Percentiles rank a stretch among this genome's conserved stretches.
phyloP scores from a whole-genome alignment of 257 asterid species.

The Primulina huaijiensis region DNA sequence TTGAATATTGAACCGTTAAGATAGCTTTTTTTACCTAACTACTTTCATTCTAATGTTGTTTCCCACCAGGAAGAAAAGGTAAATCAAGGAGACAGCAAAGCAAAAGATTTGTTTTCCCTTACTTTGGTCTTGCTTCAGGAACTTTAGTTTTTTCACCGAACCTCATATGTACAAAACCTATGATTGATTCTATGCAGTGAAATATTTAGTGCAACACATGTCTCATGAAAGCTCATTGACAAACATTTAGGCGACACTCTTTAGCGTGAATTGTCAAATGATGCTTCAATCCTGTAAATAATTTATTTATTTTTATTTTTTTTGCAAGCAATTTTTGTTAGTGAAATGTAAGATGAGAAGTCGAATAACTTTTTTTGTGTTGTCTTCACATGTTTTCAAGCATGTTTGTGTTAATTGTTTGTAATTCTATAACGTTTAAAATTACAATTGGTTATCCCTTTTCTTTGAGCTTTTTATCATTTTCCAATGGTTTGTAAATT shows the following conservation, averaged over 20 bases:
- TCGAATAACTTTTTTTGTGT: neutral
- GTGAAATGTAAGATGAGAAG: neutral
- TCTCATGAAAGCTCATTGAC: neutral
- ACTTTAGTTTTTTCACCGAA: neutral
- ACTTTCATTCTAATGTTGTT: neutral
- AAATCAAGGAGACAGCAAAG: neutral
- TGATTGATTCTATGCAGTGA: neutral
- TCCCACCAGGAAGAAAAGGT: constrained; percentile 6
- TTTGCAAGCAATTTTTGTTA: neutral
- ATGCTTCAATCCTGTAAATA: constrained; percentile 8
- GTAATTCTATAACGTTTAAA: constrained; percentile 12
- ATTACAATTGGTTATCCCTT: constrained; percentile 1
- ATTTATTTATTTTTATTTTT: neutral
- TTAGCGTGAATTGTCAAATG: neutral
- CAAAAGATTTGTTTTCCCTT: neutral
- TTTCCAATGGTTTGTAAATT: constrained; percentile 23
- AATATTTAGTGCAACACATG: neutral
- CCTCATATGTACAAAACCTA: neutral
- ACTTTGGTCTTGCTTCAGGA: neutral
- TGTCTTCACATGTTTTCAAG: neutral
- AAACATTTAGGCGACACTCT: neutral
- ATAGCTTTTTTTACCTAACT: neutral
- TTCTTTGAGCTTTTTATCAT: constrained; percentile 17
- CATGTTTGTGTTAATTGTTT: neutral
- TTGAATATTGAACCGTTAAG: neutral